Evolutionary conservation across 2,329 filamentous ascomycete species (phyloP).

Genomic region (Shiraia sp.): DNA sequence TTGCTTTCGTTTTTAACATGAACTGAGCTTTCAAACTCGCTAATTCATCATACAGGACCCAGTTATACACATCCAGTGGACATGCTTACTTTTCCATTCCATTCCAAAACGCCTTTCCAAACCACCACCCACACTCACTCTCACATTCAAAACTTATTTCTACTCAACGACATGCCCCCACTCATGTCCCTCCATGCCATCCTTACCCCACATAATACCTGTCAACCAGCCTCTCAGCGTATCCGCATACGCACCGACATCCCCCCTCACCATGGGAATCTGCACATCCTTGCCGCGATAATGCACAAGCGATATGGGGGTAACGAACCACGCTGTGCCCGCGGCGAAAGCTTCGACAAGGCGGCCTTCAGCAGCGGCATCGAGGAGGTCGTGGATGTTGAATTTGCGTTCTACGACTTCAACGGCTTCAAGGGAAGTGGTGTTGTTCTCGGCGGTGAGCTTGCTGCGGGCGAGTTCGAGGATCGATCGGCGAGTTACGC

Average conservation of each 20-base stretch:
- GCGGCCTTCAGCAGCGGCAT: conserved; percentile 74
- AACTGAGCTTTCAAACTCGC: too few relatives aligned
- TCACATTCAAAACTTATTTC: conserved; percentile 13
- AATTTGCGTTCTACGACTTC: conserved; percentile 83
- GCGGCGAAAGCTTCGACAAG: conserved; percentile 84
- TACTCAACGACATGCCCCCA: conserved; percentile 54
- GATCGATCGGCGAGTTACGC: conserved; percentile 82
- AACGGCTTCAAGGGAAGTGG: conserved; percentile 46
- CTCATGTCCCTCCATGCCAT: conserved; percentile 48
- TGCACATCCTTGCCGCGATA: conserved; percentile 51
- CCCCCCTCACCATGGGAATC: conserved; percentile 47
- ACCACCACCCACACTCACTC: too few relatives aligned
- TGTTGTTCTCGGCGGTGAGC: conserved; percentile 47
- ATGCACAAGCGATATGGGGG: conserved; percentile 51
- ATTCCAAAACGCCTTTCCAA: too few relatives aligned
- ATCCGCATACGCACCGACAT: conserved; percentile 48
- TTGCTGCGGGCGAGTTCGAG: conserved; percentile 71
- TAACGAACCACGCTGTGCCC: conserved; percentile 71
- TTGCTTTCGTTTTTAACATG: too few relatives aligned
- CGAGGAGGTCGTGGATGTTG: conserved; percentile 75
- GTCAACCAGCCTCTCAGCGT: conserved; percentile 52
- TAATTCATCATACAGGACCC: too few relatives aligned
- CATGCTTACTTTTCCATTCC: too few relatives aligned
- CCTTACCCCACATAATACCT: conserved; percentile 55
- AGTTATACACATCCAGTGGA: too few relatives aligned